Percentiles rank a stretch among this genome's conserved stretches.
Evolutionary conservation across 31 red algal species (phyloP).

Genomic region (Pterothamnion heteromorphum): DNA sequence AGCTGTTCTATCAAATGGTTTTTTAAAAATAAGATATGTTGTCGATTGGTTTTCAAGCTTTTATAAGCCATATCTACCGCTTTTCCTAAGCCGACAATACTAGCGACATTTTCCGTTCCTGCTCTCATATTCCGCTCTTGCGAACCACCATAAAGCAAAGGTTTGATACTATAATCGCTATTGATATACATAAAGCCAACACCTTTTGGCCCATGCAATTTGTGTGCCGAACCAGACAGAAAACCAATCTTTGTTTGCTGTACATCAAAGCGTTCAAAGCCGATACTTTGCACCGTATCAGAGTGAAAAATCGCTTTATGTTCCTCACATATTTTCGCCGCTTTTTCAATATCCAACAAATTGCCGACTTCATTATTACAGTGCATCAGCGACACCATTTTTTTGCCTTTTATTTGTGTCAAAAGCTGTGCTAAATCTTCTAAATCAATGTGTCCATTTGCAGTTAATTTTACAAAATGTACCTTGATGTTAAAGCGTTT

Average conservation of each 20-base stretch:
- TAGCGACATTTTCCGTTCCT: neutral
- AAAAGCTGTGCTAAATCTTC: neutral
- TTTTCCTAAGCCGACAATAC: neutral
- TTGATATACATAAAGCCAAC: conserved; percentile 19
- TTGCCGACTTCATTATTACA: neutral
- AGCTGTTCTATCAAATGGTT: neutral
- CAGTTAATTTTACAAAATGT: neutral
- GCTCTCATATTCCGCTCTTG: neutral
- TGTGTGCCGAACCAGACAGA: neutral
- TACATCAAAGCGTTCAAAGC: neutral
- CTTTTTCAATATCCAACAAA: neutral
- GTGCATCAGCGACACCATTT: neutral
- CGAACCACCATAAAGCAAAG: neutral
- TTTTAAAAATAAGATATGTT: neutral
- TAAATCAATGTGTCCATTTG: neutral
- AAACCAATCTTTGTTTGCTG: neutral
- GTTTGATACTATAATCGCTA: neutral
- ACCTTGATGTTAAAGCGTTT: neutral
- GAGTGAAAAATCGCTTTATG: neutral
- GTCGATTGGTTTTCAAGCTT: neutral
- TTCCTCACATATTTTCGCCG: neutral
- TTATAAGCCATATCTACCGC: neutral
- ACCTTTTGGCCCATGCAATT: conserved; percentile 20
- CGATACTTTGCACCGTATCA: neutral
- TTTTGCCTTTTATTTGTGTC: neutral